These are phyloP conservation scores for Crucihimalaya himalaica DNA, from an alignment of 345 rosid species.

Conservation along the genomic window DNA sequence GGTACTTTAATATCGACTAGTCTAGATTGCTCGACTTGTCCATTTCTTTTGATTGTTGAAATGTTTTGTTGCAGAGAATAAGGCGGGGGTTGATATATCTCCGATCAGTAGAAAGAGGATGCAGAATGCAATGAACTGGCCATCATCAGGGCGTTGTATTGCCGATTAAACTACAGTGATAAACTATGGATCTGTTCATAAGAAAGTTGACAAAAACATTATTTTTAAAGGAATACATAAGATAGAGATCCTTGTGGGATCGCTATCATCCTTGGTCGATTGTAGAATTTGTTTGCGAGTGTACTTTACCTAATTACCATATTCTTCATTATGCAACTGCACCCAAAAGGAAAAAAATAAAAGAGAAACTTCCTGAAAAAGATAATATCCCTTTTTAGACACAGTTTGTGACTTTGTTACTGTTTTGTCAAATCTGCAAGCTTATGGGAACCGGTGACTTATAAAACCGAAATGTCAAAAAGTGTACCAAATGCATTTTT, in stretches of 20 bases:
- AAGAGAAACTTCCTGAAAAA: background rate
- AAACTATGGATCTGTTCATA: constrained; percentile 22
- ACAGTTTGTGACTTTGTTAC: background rate
- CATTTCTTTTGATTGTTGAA: constrained; percentile 3
- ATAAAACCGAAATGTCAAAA: background rate
- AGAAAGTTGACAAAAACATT: constrained; percentile 27
- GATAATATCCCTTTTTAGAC: background rate
- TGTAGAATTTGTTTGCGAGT: constrained; percentile 24
- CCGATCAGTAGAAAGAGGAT: constrained; percentile 67
- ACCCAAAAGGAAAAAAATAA: no score
- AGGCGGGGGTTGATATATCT: constrained; percentile 68
- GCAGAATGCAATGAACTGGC: constrained; percentile 54
- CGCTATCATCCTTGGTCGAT: constrained; percentile 25
- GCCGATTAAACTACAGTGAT: constrained; percentile 1
- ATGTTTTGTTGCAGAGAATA: constrained; percentile 62
- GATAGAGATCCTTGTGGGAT: constrained; percentile 25
- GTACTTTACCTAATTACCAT: constrained; percentile 5
- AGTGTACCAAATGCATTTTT: background rate
- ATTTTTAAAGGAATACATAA: constrained; percentile 34
- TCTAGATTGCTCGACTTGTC: constrained; percentile 10
- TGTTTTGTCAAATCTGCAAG: background rate
- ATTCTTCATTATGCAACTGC: constrained; percentile 17
- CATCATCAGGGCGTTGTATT: background rate
- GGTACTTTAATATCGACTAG: constrained; percentile 48
- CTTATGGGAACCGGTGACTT: background rate